Evolutionary conservation across 2,329 filamentous ascomycete genomes (phyloP).

Genomic region (Colletotrichum eleusines): DNA sequence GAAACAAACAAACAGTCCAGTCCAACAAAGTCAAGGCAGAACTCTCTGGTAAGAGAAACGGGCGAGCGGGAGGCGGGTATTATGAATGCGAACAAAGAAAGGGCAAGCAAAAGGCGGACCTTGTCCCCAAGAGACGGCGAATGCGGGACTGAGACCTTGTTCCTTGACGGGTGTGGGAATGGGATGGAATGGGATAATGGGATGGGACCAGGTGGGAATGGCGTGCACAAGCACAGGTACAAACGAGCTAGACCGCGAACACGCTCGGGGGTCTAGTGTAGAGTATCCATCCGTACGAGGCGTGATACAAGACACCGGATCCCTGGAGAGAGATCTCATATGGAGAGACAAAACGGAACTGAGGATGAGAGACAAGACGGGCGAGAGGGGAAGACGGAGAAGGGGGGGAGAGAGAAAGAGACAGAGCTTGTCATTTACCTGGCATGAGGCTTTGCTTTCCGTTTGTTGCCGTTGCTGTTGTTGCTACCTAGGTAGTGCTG

Average conservation of each 20-base stretch:
- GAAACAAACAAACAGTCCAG: conserved; percentile 32
- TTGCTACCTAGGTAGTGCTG: background rate
- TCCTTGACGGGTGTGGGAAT: conserved; percentile 35
- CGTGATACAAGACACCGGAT: conserved; percentile 31
- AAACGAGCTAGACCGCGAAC: conserved; percentile 24
- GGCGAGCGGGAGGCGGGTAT: conserved; percentile 36
- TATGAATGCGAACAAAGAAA: conserved; percentile 41
- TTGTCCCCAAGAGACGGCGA: conserved; percentile 21
- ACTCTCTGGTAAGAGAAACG: conserved; percentile 23
- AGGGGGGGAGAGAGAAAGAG: background rate
- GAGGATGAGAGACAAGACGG: conserved; percentile 4
- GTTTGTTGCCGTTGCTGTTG: background rate
- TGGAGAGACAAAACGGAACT: background rate
- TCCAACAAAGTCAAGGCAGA: conserved; percentile 36
- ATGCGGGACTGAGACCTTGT: conserved; percentile 36
- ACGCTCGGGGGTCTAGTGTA: conserved; percentile 16
- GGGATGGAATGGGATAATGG: conserved; percentile 3
- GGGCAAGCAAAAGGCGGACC: conserved; percentile 1
- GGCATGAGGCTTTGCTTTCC: conserved; percentile 26
- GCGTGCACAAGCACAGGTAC: conserved; percentile 36
- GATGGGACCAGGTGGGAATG: conserved; percentile 20
- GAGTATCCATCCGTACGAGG: conserved; percentile 14
- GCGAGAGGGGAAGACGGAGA: conserved; percentile 7
- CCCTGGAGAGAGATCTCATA: conserved; percentile 27
- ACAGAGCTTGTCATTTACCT: background rate